phyloP scores from a whole-genome alignment of 805 yeast species.

The Kodamaea fukazawae region DNA sequence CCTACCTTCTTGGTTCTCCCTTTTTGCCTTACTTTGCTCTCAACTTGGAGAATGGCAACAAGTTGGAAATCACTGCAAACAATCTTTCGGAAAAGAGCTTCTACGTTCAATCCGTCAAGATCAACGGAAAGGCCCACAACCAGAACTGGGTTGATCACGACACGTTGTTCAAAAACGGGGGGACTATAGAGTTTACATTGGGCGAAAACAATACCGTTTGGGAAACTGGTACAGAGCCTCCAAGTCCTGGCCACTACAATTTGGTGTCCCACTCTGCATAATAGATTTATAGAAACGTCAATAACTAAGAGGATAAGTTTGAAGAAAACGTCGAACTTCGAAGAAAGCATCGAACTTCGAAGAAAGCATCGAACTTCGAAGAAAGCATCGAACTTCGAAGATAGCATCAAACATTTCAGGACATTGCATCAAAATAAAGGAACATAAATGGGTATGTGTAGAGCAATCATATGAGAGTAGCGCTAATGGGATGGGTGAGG shows the following conservation, averaged over 20 bases:
- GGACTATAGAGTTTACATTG: slow-evolving; percentile 18
- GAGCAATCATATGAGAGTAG: too few species aligned
- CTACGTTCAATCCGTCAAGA: slow-evolving; percentile 27
- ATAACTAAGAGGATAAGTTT: background rate
- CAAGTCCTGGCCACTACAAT: slow-evolving; percentile 22
- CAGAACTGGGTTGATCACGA: slow-evolving; percentile 33
- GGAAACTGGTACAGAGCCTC: slow-evolving; percentile 27
- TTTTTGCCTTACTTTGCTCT: slow-evolving; percentile 22
- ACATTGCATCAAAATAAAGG: too few species aligned
- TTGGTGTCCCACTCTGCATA: background rate
- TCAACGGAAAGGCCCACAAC: slow-evolving; percentile 25
- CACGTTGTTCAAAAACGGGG: slow-evolving; percentile 28
- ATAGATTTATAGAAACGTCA: background rate
- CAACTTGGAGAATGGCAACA: slow-evolving; percentile 21
- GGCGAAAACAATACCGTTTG: slow-evolving; percentile 17
- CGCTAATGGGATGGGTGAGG: too few species aligned
- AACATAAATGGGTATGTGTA: too few species aligned
- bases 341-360: too few species aligned
- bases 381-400: too few species aligned
- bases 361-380: too few species aligned
- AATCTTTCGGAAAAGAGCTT: slow-evolving; percentile 20
- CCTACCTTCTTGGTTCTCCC: slow-evolving; percentile 31
- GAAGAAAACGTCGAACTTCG: too few species aligned
- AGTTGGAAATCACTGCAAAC: slow-evolving; percentile 21
- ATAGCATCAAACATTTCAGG: too few species aligned